Conservation (phyloP, 257 asterid genomes). For the Gentiana macrophylla region DNA sequence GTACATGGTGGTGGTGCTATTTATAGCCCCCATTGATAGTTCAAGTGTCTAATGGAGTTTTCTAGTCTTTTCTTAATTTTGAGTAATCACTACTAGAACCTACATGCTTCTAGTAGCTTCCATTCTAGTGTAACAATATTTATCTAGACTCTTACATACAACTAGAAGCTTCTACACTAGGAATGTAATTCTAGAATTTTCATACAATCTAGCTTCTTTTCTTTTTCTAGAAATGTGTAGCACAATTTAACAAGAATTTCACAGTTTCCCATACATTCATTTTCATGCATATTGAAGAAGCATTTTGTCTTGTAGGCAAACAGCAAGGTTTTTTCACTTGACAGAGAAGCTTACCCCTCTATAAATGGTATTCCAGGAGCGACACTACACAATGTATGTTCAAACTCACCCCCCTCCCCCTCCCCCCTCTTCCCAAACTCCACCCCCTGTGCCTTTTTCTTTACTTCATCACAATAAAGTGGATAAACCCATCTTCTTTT, state of each 20-base stretch:
- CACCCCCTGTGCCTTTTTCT: neutral
- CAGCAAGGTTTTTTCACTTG: constrained; percentile 85
- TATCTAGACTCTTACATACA: no score
- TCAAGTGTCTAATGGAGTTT: no score
- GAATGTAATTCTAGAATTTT: no score
- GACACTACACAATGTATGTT: constrained; percentile 77
- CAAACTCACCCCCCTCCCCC: neutral
- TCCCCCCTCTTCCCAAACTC: neutral
- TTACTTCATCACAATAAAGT: neutral
- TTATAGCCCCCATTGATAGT: no score
- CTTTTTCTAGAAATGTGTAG: no score
- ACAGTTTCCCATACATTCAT: constrained; percentile 3
- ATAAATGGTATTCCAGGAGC: constrained; percentile 81
- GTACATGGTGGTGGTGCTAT: no score
- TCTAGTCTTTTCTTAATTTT: no score
- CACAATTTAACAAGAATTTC: neutral
- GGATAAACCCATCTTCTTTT: constrained; percentile 1
- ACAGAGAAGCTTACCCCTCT: constrained; percentile 86
- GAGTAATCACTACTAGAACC: no score
- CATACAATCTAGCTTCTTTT: no score
- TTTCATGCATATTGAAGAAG: constrained; percentile 3
- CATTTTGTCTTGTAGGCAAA: constrained; percentile 41
- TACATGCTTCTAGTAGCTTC: no score
- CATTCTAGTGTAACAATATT: no score
- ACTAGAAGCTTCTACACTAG: no score